phyloP scores from a whole-genome alignment of 306 rosid genomes.

The Mimosa pudica region DNA sequence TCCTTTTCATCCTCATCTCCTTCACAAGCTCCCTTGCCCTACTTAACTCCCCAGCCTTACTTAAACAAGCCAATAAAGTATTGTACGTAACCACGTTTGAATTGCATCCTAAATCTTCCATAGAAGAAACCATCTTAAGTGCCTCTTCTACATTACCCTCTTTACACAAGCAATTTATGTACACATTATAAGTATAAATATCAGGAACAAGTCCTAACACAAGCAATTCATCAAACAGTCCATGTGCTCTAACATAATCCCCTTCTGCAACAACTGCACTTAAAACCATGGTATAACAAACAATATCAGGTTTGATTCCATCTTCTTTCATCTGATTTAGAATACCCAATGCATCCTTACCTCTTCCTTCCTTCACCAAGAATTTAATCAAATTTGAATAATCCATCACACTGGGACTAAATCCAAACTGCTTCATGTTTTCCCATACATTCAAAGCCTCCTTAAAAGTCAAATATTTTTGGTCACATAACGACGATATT shows the following conservation, averaged over 20 bases:
- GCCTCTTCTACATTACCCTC: slow-evolving; percentile 55
- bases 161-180: slow-evolving; percentile 70
- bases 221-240: slow-evolving; percentile 76
- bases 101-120: slow-evolving; percentile 72
- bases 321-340: slow-evolving; percentile 59
- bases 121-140: slow-evolving; percentile 48
- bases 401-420: slow-evolving; percentile 63
- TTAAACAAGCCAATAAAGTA: slow-evolving; percentile 55
- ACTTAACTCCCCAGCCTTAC: slow-evolving; percentile 44
- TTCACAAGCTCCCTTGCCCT: slow-evolving; percentile 50
- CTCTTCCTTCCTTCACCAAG: slow-evolving; percentile 59
- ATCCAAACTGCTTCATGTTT: slow-evolving; percentile 56
- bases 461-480: slow-evolving; percentile 34
- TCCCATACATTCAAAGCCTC: slow-evolving; percentile 61
- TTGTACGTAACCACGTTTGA: slow-evolving; percentile 75
- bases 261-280: slow-evolving; percentile 52
- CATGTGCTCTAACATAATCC: slow-evolving; percentile 50
- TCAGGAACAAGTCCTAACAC: slow-evolving; percentile 75
- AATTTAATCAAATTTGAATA: slow-evolving; percentile 58
- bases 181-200: slow-evolving; percentile 68
- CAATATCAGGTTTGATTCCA: slow-evolving; percentile 70
- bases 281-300: slow-evolving; percentile 79
- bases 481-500: slow-evolving; percentile 55
- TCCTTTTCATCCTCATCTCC: slow-evolving; percentile 59
- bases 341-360: slow-evolving; percentile 54